phyloP scores from a whole-genome alignment of 805 yeast species.

The Kregervanrija delftensis region DNA sequence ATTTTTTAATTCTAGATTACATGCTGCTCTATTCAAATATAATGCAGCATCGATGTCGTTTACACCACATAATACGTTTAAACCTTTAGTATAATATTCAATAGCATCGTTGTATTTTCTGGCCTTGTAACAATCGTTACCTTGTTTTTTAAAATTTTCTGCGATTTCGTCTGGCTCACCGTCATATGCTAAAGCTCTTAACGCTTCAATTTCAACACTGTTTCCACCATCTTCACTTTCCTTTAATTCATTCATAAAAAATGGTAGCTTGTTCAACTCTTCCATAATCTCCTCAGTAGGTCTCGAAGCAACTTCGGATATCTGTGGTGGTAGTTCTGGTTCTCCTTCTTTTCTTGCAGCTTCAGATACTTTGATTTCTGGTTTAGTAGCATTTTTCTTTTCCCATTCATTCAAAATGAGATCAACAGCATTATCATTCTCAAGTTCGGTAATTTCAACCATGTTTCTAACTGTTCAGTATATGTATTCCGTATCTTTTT shows the following conservation, averaged over 20 bases:
- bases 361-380: not conserved
- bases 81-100: slow-evolving; percentile 71
- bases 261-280: slow-evolving; percentile 80
- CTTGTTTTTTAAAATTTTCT: slow-evolving; percentile 82
- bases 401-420: slow-evolving; percentile 28
- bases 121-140: slow-evolving; percentile 75
- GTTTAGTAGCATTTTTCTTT: slow-evolving; percentile 5
- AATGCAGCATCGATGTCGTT: slow-evolving; percentile 53
- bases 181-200: slow-evolving; percentile 86
- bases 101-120: slow-evolving; percentile 73
- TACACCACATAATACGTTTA: slow-evolving; percentile 61
- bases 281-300: slow-evolving; percentile 68
- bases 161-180: slow-evolving; percentile 95
- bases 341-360: slow-evolving; percentile 40
- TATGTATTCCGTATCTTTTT: too few species aligned
- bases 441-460: slow-evolving; percentile 26
- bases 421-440: slow-evolving; percentile 15
- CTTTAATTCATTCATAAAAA: slow-evolving; percentile 87
- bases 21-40: slow-evolving; percentile 80
- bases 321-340: slow-evolving; percentile 77
- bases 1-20: slow-evolving; percentile 79
- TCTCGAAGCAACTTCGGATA: slow-evolving; percentile 55
- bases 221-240: slow-evolving; percentile 71
- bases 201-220: slow-evolving; percentile 73
- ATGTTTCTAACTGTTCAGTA: slow-evolving; percentile 6